A percentile compares a stretch with the other conserved stretches of the same genome.
These are phyloP conservation scores for Penicillium nucicola DNA, from an alignment of 495 filamentous ascomycete species.

Conservation along the genomic window DNA sequence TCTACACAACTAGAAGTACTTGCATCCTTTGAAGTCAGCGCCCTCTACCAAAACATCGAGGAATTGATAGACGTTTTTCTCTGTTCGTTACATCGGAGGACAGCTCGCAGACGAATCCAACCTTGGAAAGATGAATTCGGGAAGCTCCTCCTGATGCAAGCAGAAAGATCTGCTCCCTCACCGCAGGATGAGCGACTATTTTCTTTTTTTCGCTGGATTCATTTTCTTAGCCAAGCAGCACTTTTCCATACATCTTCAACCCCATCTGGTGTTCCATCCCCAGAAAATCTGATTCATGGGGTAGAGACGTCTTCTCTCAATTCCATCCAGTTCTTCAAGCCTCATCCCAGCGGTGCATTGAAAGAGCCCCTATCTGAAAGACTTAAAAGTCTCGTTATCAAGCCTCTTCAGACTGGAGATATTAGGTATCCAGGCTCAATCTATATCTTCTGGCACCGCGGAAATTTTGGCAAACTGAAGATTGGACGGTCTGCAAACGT, in stretches of 20 bases:
- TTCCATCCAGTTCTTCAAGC: background rate
- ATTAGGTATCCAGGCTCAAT: slow-evolving; percentile 9
- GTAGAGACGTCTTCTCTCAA: too few relatives aligned
- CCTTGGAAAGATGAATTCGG: slow-evolving; percentile 8
- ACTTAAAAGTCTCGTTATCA: slow-evolving; percentile 4
- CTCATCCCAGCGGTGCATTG: background rate
- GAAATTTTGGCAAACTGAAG: slow-evolving; percentile 18
- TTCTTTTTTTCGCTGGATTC: slow-evolving; percentile 4
- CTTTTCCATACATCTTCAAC: too few relatives aligned
- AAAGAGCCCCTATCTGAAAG: background rate
- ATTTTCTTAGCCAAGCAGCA: background rate
- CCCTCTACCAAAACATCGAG: too few relatives aligned
- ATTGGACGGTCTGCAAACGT: slow-evolving; percentile 9
- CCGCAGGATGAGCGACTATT: background rate
- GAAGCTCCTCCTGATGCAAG: background rate
- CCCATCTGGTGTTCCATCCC: too few relatives aligned
- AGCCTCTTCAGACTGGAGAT: slow-evolving; percentile 3
- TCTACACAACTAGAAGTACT: too few relatives aligned
- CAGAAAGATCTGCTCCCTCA: background rate
- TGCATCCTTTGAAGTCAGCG: too few relatives aligned
- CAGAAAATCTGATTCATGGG: too few relatives aligned
- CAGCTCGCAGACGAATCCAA: slow-evolving; percentile 4
- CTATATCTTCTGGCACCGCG: slow-evolving; percentile 16
- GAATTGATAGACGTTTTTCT: background rate
- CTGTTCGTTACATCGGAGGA: slow-evolving; percentile 2